Conservation (phyloP, 148 eudicot genomes). For the Mesembryanthemum crystallinum region DNA sequence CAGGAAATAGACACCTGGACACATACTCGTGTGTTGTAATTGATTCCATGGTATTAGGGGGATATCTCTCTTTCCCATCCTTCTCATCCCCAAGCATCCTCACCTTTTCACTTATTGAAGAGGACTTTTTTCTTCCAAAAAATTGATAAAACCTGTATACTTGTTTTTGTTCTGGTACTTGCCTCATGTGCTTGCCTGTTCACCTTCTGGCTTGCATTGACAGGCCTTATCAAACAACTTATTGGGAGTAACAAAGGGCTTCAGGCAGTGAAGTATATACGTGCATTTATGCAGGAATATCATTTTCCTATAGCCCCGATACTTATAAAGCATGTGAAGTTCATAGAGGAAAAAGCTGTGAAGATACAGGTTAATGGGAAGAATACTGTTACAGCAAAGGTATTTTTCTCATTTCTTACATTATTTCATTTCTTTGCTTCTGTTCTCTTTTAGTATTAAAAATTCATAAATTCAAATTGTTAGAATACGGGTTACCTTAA, state of each 20-base stretch:
- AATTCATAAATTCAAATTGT: too few relatives aligned
- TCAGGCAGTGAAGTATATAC: slow-evolving; percentile 23
- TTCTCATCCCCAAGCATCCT: too few relatives aligned
- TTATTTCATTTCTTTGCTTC: not conserved
- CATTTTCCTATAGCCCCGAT: slow-evolving; percentile 15
- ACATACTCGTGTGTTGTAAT: too few relatives aligned
- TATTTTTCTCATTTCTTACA: not conserved
- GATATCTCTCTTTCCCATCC: too few relatives aligned
- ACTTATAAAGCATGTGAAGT: slow-evolving; percentile 19
- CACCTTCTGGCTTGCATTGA: not conserved
- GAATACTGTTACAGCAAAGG: slow-evolving; percentile 10
- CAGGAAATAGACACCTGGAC: too few relatives aligned
- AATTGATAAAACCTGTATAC: not conserved
- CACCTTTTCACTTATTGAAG: not conserved
- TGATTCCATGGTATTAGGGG: too few relatives aligned
- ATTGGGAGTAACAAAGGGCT: slow-evolving; percentile 1
- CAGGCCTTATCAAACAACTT: slow-evolving; percentile 15
- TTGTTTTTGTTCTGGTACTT: not conserved
- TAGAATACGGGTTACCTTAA: too few relatives aligned
- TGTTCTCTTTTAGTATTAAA: too few relatives aligned
- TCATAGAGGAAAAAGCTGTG: not conserved
- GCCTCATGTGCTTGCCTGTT: not conserved
- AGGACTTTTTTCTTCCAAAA: too few relatives aligned
- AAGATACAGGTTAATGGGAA: not conserved
- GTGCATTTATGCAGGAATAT: slow-evolving; percentile 19